phyloP scores from a whole-genome alignment of 2,329 filamentous ascomycete genomes.

The Aureobasidium mangrovei region DNA sequence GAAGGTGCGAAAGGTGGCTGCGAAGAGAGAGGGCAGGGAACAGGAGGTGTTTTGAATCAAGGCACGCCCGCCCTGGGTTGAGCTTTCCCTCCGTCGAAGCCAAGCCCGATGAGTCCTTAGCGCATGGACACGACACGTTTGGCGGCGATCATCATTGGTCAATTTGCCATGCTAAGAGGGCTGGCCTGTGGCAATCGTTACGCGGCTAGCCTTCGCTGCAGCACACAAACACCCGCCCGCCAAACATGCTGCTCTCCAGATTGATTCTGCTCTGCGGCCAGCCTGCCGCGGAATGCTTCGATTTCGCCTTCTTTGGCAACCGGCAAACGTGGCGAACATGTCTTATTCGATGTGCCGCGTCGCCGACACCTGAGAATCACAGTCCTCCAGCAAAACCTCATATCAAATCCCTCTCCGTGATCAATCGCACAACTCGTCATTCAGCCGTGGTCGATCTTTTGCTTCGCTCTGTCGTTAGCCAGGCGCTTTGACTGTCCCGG shows the following conservation, averaged over 20 bases:
- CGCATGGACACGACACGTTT: background rate
- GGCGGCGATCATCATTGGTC: background rate
- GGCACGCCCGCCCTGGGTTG: constrained; percentile 1
- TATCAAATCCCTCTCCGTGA: background rate
- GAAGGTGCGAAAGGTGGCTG: constrained; percentile 13
- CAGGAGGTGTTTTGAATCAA: constrained; percentile 6
- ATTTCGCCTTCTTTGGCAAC: background rate
- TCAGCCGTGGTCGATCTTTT: background rate
- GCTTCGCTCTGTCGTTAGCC: constrained; percentile 1
- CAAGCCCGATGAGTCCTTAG: constrained; percentile 4
- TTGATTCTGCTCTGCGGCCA: background rate
- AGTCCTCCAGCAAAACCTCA: background rate
- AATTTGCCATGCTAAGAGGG: background rate
- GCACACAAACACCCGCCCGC: constrained; percentile 5
- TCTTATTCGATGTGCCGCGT: background rate
- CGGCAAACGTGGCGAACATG: constrained; percentile 5
- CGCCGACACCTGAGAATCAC: background rate
- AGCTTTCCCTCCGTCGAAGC: background rate
- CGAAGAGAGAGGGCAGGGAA: constrained; percentile 6
- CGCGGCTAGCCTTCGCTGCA: constrained; percentile 10
- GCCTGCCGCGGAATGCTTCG: constrained; percentile 7
- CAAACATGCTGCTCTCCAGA: constrained; percentile 4
- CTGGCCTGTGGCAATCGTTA: constrained; percentile 11
- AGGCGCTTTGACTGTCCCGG: constrained; percentile 7
- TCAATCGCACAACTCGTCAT: background rate